Conservation (phyloP, 2,329 filamentous ascomycete genomes). For the Fusarium sp. region DNA sequence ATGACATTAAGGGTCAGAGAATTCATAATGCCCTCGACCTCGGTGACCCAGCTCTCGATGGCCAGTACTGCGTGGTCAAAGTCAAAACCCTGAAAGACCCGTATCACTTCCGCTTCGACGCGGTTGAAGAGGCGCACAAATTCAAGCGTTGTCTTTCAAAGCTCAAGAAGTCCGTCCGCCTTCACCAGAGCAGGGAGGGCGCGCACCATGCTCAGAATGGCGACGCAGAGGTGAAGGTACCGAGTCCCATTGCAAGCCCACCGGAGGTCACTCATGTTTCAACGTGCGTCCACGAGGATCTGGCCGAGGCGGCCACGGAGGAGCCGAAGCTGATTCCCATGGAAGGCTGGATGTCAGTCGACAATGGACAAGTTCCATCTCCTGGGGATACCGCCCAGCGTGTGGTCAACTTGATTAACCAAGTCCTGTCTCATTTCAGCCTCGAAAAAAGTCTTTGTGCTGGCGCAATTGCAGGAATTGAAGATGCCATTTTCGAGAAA, state of each 20-base stretch:
- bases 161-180: conserved; percentile 19
- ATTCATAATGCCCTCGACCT: conserved; percentile 45
- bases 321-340: conserved; percentile 27
- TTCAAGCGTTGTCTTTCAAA: conserved; percentile 26
- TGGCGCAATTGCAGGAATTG: conserved; percentile 42
- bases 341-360: conserved; percentile 16
- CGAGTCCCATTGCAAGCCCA: not conserved
- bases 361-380: conserved; percentile 5
- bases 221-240: not conserved
- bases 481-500: conserved; percentile 46
- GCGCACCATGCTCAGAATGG: not conserved
- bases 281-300: not conserved
- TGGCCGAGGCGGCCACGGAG: not conserved
- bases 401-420: conserved; percentile 18
- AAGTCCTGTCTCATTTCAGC: conserved; percentile 23
- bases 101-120: conserved; percentile 42
- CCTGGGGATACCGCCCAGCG: conserved; percentile 1
- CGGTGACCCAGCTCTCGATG: conserved; percentile 32
- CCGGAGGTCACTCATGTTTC: not conserved
- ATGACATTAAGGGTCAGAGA: conserved; percentile 21
- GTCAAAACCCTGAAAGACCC: not conserved
- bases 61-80: conserved; percentile 43
- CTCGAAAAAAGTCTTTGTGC: conserved; percentile 20
- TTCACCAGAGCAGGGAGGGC: not conserved
- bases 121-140: conserved; percentile 25